Conservation (phyloP, 2,329 filamentous ascomycete species). For the Aspergillus pseudonomiae region DNA sequence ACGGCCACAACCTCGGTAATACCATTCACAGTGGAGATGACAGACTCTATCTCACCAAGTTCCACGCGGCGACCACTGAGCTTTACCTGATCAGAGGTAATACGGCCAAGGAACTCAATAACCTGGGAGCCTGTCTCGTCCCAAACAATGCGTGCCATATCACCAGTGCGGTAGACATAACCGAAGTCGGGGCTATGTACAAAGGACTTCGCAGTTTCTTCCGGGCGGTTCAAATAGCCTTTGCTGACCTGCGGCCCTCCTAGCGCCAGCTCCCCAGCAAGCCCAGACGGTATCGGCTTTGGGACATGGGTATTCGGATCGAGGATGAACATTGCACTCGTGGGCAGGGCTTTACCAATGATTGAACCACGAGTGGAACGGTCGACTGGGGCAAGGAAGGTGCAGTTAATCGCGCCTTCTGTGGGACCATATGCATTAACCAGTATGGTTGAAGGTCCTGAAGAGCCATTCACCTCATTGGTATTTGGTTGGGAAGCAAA, state of each 20-base stretch:
- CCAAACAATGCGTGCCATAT: slow-evolving; percentile 58
- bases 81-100: slow-evolving; percentile 80
- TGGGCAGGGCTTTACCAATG: slow-evolving; percentile 40
- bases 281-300: slow-evolving; percentile 43
- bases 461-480: background rate
- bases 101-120: slow-evolving; percentile 79
- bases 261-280: slow-evolving; percentile 50
- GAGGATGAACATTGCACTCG: slow-evolving; percentile 38
- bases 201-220: slow-evolving; percentile 31
- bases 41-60: slow-evolving; percentile 71
- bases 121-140: slow-evolving; percentile 56
- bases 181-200: slow-evolving; percentile 47
- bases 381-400: slow-evolving; percentile 26
- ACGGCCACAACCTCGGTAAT: slow-evolving; percentile 29
- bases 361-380: slow-evolving; percentile 35
- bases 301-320: slow-evolving; percentile 28
- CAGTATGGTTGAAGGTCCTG: slow-evolving; percentile 21
- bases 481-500: slow-evolving; percentile 23
- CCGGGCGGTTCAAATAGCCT: slow-evolving; percentile 31
- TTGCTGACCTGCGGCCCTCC: slow-evolving; percentile 37
- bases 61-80: slow-evolving; percentile 81
- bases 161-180: slow-evolving; percentile 43
- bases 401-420: slow-evolving; percentile 36
- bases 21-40: slow-evolving; percentile 22
- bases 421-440: slow-evolving; percentile 40